These are phyloP conservation scores for Mycena pura DNA, from an alignment of 768 basidiomycete genomes.

Conservation along the genomic window DNA sequence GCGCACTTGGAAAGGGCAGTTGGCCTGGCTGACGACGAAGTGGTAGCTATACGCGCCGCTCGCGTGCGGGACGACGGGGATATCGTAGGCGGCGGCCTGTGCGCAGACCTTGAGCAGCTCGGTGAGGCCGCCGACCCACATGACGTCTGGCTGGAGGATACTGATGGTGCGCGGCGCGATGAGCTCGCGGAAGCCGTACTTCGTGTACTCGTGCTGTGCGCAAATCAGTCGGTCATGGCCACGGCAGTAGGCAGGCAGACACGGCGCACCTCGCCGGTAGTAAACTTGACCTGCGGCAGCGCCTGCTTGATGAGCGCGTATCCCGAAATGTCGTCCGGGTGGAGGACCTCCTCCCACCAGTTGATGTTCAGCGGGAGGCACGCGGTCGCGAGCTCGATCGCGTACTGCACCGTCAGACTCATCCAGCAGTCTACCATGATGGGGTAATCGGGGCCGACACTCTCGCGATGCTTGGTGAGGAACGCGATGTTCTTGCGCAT, in stretches of 20 bases:
- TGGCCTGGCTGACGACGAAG: constrained; percentile 49
- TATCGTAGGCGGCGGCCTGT: constrained; percentile 52
- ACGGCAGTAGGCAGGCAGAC: background rate
- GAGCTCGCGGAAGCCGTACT: constrained; percentile 40
- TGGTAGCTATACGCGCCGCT: constrained; percentile 55
- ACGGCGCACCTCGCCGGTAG: constrained; percentile 35
- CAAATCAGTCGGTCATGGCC: background rate
- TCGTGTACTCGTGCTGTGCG: constrained; percentile 37
- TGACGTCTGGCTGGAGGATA: constrained; percentile 40
- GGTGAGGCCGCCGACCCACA: constrained; percentile 40
- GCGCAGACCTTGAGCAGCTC: constrained; percentile 41
- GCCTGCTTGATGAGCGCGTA: constrained; percentile 37
- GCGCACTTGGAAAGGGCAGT: constrained; percentile 32
- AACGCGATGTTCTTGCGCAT: constrained; percentile 39
- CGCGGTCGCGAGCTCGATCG: constrained; percentile 39
- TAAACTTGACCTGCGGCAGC: constrained; percentile 38
- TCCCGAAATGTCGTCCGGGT: constrained; percentile 38
- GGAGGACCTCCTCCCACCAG: constrained; percentile 42
- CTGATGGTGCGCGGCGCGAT: constrained; percentile 37
- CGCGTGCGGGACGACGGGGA: constrained; percentile 55
- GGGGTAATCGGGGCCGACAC: constrained; percentile 37
- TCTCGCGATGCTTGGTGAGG: constrained; percentile 35
- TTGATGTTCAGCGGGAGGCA: constrained; percentile 37
- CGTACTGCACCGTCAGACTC: constrained; percentile 39
- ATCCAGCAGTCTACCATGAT: constrained; percentile 39